Base-by-base conservation (phyloP, 192 early-diverging fungal species). In the Thamnidium elegans region DNA sequence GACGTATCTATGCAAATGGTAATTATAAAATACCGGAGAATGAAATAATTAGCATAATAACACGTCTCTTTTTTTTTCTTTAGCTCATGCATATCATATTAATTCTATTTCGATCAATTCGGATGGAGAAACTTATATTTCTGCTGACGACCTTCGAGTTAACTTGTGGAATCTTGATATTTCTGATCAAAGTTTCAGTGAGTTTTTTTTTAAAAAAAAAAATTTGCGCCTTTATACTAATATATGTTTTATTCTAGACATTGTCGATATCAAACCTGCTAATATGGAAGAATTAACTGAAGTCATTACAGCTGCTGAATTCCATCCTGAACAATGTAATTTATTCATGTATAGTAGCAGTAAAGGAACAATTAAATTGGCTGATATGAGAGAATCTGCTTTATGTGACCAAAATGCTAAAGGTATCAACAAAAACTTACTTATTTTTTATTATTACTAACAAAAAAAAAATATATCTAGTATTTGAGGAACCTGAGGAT, bases 251-350 rank as follows among this genome's bases (percentile, higher is more conserved):
- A 43, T 14, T 46, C 43, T 69, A 94, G 93, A 99, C 73, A 95
- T 99, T 82, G 95, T 99, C 50, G 97, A 99, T 72, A 99, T 99
- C 74, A 99, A 99, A 81, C 97, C 97, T 36, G 93, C 90, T n/a
- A 98, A 98, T 70, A 99, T 99, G 97, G 97, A 99, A 69, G 95
- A 99, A 65, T 72, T 99, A 68, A 98, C 95, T 21, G 95, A 99
- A 73, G 97, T 99, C 68, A 99, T 99, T 72, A 99, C 97, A 20
- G 92, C 94, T 0, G 94, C 95, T 39, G 95, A 98, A 79, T 99
- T 99, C 79, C 95, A 99, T 71, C 97, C 97, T 1, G 55, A 70
- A 31, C 90, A 94, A 65, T 99, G 97, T 85, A 97, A 97, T 79
- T 74, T 95, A 55, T 98, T 99, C 75, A 92, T 94, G 87, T 99